Conservation (phyloP, 139 green algal genomes). For the Raphidocelis subcapitata region DNA sequence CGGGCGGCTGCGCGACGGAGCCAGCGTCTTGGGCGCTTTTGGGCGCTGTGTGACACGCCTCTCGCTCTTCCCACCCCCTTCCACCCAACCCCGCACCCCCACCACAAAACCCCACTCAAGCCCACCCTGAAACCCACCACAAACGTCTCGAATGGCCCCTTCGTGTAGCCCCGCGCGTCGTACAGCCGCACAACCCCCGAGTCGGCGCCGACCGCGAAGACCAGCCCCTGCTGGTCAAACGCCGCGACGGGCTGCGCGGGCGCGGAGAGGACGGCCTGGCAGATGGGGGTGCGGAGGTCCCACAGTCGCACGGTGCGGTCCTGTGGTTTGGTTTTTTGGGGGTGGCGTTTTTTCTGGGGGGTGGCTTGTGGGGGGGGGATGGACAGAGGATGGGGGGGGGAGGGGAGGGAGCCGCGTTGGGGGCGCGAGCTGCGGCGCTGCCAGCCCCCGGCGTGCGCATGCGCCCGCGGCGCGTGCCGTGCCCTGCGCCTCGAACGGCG, state of each 20-base stretch:
- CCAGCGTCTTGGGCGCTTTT: not conserved
- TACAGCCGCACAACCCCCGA: slow-evolving; percentile 85
- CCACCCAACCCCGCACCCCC: not conserved
- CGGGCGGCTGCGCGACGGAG: not conserved
- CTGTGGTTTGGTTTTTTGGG: no score
- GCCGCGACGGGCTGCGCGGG: slow-evolving; percentile 59
- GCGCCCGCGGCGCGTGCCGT: no score
- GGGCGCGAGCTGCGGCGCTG: no score
- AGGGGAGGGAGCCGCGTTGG: no score
- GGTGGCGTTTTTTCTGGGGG: no score
- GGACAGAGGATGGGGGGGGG: no score
- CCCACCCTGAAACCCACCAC: slow-evolving; percentile 33
- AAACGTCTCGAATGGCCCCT: slow-evolving; percentile 88
- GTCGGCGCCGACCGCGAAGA: slow-evolving; percentile 84
- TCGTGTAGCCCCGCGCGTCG: slow-evolving; percentile 73
- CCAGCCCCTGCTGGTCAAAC: slow-evolving; percentile 82
- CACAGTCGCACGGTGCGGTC: slow-evolving; percentile 85
- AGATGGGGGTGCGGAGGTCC: slow-evolving; percentile 81
- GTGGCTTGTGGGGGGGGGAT: no score
- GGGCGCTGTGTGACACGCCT: no score
- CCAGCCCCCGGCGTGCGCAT: no score
- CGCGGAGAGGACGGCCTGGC: slow-evolving; percentile 61
- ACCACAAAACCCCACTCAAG: not conserved
- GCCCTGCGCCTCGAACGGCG: no score
- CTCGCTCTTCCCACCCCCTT: not conserved